Percentiles rank a stretch among this genome's conserved stretches.
Conservation (phyloP, 179 eudicot species). For the Monotropa hypopitys region DNA sequence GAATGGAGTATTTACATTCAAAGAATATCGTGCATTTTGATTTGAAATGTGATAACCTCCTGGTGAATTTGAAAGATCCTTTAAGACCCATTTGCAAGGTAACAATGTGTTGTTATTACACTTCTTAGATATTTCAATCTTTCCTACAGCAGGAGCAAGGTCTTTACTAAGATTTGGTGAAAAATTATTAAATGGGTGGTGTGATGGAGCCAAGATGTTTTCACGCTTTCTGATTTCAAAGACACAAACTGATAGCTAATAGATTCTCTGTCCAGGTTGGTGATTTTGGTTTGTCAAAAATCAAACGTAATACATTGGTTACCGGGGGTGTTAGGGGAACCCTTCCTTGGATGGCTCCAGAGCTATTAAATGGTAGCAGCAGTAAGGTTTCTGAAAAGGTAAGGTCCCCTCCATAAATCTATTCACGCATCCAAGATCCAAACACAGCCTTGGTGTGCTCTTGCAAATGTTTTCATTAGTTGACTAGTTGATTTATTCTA, state of each 20-base stretch:
- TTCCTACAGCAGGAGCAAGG: background rate
- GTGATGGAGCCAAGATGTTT: background rate
- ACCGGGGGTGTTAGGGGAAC: conserved; percentile 30
- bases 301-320: conserved; percentile 23
- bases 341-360: conserved; percentile 30
- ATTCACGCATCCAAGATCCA: background rate
- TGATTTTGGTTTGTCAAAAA: conserved; percentile 27
- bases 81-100: conserved; percentile 23
- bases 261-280: conserved; percentile 17
- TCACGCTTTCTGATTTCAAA: background rate
- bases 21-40: conserved; percentile 23
- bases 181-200: background rate
- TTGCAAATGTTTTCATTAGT: background rate
- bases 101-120: background rate
- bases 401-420: background rate
- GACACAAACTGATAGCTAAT: background rate
- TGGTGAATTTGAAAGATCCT: conserved; percentile 23
- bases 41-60: conserved; percentile 19
- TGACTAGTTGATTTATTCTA: background rate
- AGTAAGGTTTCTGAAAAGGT: conserved; percentile 27
- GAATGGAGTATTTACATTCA: conserved; percentile 23
- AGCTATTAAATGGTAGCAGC: conserved; percentile 22
- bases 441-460: background rate
- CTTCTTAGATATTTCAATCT: background rate
- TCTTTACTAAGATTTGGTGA: background rate